Evolutionary conservation across 1,284 basidiomycete species (phyloP), one percentile per base, ranked within the genome.

Genomic region (Thecaphora thlaspeos): DNA sequence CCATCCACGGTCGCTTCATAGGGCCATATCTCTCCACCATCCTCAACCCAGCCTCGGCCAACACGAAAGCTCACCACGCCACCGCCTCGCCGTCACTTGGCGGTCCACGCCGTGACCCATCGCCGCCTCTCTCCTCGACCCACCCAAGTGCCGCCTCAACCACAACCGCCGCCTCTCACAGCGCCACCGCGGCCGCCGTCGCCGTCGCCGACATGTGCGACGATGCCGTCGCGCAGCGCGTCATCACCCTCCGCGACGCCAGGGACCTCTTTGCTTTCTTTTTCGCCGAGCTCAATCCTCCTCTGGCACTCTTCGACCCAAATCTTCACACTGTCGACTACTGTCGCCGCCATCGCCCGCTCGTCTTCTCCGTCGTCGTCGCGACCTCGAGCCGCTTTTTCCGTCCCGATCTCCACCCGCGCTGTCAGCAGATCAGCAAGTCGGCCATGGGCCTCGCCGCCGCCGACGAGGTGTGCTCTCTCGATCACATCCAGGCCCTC

Each of bases 371-470:
- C 7, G 84, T 86, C 30, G 82, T 91, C 52, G 81, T 91, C 71
- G 87, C 89, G 83, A 88, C 87, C 17, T 87, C 86, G 21, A 87
- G 86, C 81, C 90, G 91, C 78, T 91, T 91, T 71, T 91, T 89
- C 81, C 84, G 84, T 55, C 84, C 86, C 10, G 84, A 85, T 43
- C 76, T 84, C 32, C 89, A 87, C 78, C 84, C 83, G 61, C 80
- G 81, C 26, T 87, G 85, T 63, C 84, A 85, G 60, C 84, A 84
- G 61, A 81, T 89, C 23, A 86, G 85, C 21, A 83, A 88, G 57
- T 86, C 48, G 83, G 24, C 67, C 12, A 48, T 87, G 68, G 85
- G 86, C 9, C 80, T 87, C n/a, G 87, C 88, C 2, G 91, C 90
- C 69, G 82, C 84, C 14, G 87, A 90, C 59, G 82, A 82, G 22